Evolutionary conservation across 2,329 filamentous ascomycete genomes (phyloP).

Genomic region (Colletotrichum shisoi): DNA sequence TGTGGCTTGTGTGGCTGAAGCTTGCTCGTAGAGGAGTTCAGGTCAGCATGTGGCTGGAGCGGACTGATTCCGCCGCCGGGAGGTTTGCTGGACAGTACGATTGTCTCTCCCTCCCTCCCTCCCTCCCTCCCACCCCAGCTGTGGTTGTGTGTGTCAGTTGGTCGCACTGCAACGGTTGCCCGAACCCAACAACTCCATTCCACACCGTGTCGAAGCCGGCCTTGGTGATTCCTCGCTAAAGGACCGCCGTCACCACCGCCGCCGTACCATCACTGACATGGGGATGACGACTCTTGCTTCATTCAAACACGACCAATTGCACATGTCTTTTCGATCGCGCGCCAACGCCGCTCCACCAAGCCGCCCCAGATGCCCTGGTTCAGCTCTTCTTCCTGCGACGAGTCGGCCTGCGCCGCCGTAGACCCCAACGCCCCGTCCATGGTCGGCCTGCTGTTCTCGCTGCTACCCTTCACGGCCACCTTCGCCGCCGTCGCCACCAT

Average conservation of each 20-base stretch:
- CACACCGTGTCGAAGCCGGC: constrained; percentile 29
- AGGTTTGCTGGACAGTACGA: not conserved
- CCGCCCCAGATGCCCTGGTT: constrained; percentile 39
- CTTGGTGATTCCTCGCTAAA: constrained; percentile 27
- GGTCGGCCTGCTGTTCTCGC: constrained; percentile 62
- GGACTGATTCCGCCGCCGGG: constrained; percentile 3
- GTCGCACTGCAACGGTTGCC: constrained; percentile 25
- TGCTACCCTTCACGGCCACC: constrained; percentile 75
- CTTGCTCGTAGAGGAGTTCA: constrained; percentile 9
- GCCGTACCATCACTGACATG: not conserved
- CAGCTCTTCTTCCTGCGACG: constrained; percentile 59
- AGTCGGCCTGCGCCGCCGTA: constrained; percentile 63
- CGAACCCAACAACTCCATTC: constrained; percentile 26
- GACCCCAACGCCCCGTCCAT: constrained; percentile 51
- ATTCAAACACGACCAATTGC: constrained; percentile 11
- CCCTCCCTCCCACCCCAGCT: too few species aligned
- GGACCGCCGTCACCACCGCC: not conserved
- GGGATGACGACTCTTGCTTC: constrained; percentile 16
- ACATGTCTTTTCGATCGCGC: constrained; percentile 30
- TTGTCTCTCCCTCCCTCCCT: not conserved
- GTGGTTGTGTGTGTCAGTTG: not conserved
- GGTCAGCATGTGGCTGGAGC: constrained; percentile 26
- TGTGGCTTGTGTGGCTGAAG: constrained; percentile 29
- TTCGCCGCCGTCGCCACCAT: constrained; percentile 70
- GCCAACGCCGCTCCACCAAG: constrained; percentile 23